phyloP scores from a whole-genome alignment of 2,329 filamentous ascomycete species.

The Tetracladium maxilliforme region DNA sequence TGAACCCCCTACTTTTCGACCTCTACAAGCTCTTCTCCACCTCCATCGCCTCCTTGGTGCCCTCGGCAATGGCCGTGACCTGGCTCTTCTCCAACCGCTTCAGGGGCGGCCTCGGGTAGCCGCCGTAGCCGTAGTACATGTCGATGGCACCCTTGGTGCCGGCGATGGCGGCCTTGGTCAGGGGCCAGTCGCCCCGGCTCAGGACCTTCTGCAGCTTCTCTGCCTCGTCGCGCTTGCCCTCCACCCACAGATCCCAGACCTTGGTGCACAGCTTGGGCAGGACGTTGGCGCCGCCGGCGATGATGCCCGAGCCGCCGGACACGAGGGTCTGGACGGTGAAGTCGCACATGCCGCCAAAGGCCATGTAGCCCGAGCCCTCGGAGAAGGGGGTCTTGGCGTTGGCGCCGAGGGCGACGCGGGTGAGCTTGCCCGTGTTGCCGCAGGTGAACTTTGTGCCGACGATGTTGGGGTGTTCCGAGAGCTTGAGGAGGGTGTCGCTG shows the following conservation, averaged over 20 bases:
- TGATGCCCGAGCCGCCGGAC: constrained; percentile 69
- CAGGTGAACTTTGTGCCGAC: constrained; percentile 86
- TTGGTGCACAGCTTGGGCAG: constrained; percentile 69
- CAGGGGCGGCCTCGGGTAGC: constrained; percentile 58
- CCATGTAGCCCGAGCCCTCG: constrained; percentile 59
- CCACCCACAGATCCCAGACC: constrained; percentile 62
- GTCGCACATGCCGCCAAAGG: constrained; percentile 77
- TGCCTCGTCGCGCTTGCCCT: constrained; percentile 63
- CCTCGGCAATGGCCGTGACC: constrained; percentile 35
- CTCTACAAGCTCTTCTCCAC: constrained; percentile 35
- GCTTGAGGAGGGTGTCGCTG: constrained; percentile 69
- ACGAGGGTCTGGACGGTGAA: constrained; percentile 73
- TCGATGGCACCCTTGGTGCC: constrained; percentile 79
- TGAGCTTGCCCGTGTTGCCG: constrained; percentile 80
- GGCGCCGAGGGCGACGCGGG: constrained; percentile 60
- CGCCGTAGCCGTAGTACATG: constrained; percentile 70
- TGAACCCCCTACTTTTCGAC: no score
- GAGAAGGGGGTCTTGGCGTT: constrained; percentile 51
- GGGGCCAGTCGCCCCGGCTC: constrained; percentile 65
- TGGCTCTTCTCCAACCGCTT: constrained; percentile 46
- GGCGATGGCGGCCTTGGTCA: constrained; percentile 70
- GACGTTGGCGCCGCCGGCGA: constrained; percentile 74
- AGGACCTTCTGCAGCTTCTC: constrained; percentile 63
- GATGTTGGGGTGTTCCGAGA: constrained; percentile 71
- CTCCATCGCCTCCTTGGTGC: constrained; percentile 48